These are phyloP conservation scores for Trichoderma sp. DNA, from an alignment of 2,329 filamentous ascomycete genomes.

Conservation along the genomic window DNA sequence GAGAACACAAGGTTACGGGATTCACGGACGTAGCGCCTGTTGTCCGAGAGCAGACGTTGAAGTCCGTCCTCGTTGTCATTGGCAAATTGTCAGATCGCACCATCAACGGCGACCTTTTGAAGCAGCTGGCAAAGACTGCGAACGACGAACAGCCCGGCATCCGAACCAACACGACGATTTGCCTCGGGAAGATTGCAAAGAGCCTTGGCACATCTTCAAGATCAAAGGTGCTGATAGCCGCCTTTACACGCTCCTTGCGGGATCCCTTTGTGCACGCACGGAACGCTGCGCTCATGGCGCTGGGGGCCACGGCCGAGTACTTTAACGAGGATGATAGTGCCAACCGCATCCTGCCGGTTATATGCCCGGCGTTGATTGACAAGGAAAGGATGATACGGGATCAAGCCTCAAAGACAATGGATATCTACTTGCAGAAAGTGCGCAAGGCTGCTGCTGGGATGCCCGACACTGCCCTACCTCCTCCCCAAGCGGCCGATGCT, in stretches of 20 bases:
- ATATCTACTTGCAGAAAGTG: constrained; percentile 80
- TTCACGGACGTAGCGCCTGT: constrained; percentile 91
- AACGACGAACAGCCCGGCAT: constrained; percentile 98
- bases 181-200: constrained; percentile 91
- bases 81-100: constrained; percentile 88
- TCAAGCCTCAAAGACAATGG: constrained; percentile 86
- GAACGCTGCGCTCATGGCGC: constrained; percentile 83
- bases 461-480: constrained; percentile 77
- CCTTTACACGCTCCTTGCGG: constrained; percentile 83
- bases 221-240: constrained; percentile 88
- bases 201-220: constrained; percentile 78
- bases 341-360: constrained; percentile 74
- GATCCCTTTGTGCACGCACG: constrained; percentile 95
- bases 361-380: constrained; percentile 85
- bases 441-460: constrained; percentile 76
- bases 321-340: constrained; percentile 92
- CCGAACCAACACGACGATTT: constrained; percentile 96
- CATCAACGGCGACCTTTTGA: constrained; percentile 89
- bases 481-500: constrained; percentile 57
- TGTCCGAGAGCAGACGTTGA: constrained; percentile 93
- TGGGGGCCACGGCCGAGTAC: constrained; percentile 80
- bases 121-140: constrained; percentile 89
- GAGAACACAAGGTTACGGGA: constrained; percentile 69
- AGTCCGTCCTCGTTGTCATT: constrained; percentile 86
- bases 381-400: constrained; percentile 95